These are phyloP conservation scores for Westerdykella aurantiaca DNA, from an alignment of 2,329 filamentous ascomycete species.

Conservation along the genomic window DNA sequence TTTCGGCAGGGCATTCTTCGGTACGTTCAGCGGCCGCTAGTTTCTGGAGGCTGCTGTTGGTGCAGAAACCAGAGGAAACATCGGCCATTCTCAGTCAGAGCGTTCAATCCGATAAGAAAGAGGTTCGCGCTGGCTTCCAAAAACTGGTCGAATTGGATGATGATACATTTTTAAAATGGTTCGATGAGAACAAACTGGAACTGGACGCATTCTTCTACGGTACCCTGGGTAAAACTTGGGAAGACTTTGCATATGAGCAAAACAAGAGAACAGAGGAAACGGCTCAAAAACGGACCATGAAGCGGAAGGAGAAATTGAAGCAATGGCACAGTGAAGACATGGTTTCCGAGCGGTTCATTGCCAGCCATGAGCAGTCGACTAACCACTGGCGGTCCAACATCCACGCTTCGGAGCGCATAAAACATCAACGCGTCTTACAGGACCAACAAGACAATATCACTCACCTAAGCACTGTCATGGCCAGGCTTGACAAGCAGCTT, in stretches of 20 bases:
- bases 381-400: slow-evolving; percentile 94
- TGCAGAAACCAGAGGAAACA: slow-evolving; percentile 86
- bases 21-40: slow-evolving; percentile 74
- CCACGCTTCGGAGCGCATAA: slow-evolving; percentile 83
- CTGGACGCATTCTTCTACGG: slow-evolving; percentile 80
- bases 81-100: slow-evolving; percentile 66
- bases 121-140: slow-evolving; percentile 70
- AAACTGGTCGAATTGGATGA: slow-evolving; percentile 85
- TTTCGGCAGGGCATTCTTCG: slow-evolving; percentile 62
- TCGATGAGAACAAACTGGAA: slow-evolving; percentile 72
- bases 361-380: slow-evolving; percentile 80
- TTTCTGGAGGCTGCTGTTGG: slow-evolving; percentile 84
- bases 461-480: slow-evolving; percentile 70
- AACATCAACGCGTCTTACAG: slow-evolving; percentile 81
- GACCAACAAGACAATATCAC: slow-evolving; percentile 87
- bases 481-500: slow-evolving; percentile 72
- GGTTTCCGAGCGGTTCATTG: slow-evolving; percentile 63
- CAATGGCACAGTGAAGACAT: slow-evolving; percentile 69
- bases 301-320: slow-evolving; percentile 75
- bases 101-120: slow-evolving; percentile 62
- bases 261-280: slow-evolving; percentile 75
- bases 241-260: slow-evolving; percentile 76
- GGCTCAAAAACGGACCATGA: slow-evolving; percentile 62
- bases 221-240: slow-evolving; percentile 76
- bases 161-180: slow-evolving; percentile 79